Evolutionary conservation across 331 rosid genomes (phyloP).

Genomic region (Acacia concinna): DNA sequence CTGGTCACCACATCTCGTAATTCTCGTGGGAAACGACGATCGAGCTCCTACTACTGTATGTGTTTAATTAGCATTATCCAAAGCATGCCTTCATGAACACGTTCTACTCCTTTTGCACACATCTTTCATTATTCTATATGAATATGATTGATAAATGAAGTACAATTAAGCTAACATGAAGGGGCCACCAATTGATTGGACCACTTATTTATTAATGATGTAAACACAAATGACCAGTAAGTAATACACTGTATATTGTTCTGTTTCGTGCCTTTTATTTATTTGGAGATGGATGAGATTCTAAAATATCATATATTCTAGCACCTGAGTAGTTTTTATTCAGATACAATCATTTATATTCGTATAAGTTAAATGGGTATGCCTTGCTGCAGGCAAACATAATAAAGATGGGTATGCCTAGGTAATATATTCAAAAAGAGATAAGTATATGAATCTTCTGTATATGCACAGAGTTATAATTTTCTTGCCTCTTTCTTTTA

Average conservation of each 20-base stretch:
- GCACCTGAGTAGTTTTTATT: neutral
- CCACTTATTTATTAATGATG: too few relatives aligned
- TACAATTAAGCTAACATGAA: neutral
- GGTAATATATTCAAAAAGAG: neutral
- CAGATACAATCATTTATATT: neutral
- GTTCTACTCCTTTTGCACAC: neutral
- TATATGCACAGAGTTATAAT: neutral
- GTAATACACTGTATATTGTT: neutral
- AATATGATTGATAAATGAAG: neutral
- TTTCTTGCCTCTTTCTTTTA: neutral
- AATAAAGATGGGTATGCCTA: too few relatives aligned
- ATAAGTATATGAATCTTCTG: neutral
- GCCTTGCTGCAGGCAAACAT: too few relatives aligned
- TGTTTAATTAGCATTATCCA: neutral
- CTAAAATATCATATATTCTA: neutral
- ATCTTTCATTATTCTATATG: neutral
- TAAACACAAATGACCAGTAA: neutral
- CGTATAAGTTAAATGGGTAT: too few relatives aligned
- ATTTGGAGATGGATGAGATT: too few relatives aligned
- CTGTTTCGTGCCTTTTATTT: neutral
- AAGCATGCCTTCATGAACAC: too few relatives aligned
- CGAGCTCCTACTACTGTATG: neutral
- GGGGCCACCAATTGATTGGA: too few relatives aligned
- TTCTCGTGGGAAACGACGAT: conserved; percentile 1
- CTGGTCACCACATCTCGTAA: neutral